Evolutionary conservation across 106 monocot genomes (phyloP).

Genomic region (Triglochin maritima): DNA sequence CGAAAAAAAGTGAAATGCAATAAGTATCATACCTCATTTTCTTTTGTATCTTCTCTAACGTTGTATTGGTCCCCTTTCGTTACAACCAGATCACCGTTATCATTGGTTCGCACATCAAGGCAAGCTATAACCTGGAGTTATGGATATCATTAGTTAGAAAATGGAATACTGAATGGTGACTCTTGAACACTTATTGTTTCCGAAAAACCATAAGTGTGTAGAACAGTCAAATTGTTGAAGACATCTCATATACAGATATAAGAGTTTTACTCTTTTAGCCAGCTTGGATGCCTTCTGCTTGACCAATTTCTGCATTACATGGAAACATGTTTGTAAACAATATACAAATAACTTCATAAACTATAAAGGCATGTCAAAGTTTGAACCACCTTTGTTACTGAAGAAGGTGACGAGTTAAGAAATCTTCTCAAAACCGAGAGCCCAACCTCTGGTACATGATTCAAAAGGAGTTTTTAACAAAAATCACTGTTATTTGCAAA

Average conservation of each 20-base stretch:
- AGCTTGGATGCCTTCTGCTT: constrained; percentile 59
- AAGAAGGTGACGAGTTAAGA: constrained; percentile 37
- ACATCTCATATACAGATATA: too few species aligned
- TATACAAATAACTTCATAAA: too few species aligned
- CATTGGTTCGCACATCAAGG: constrained; percentile 93
- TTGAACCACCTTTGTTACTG: constrained; percentile 50
- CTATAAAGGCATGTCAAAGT: too few species aligned
- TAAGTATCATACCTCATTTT: constrained; percentile 48
- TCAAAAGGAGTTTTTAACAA: too few species aligned
- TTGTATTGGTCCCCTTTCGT: constrained; percentile 99
- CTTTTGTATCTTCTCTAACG: constrained; percentile 67
- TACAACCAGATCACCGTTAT: constrained; percentile 90
- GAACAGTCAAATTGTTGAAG: too few species aligned
- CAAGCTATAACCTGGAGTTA: constrained; percentile 86
- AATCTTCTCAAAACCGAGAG: constrained; percentile 74
- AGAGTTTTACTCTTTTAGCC: constrained; percentile 69
- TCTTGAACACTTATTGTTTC: too few species aligned
- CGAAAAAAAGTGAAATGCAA: too few species aligned
- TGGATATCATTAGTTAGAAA: too few species aligned
- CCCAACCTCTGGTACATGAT: constrained; percentile 74
- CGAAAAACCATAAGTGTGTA: too few species aligned
- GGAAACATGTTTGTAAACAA: neutral
- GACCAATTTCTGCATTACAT: constrained; percentile 25
- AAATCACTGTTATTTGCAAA: too few species aligned
- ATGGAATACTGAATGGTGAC: too few species aligned